A percentile compares a stretch with the other conserved stretches of the same genome.
Conservation (phyloP, 345 rosid genomes). For the Salix udensis region DNA sequence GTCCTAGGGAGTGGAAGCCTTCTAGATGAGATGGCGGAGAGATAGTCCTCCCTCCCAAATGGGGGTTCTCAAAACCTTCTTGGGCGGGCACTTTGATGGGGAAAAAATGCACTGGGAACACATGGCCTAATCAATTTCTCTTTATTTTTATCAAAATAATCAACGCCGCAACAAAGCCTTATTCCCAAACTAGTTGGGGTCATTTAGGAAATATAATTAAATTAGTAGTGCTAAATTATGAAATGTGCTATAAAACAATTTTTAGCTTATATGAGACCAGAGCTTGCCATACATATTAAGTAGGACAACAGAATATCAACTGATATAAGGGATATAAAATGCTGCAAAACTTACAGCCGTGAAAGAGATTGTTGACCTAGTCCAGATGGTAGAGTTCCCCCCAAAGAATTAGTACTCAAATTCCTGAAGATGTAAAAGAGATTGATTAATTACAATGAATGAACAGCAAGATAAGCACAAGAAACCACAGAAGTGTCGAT, state of each 20-base stretch:
- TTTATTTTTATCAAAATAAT: neutral
- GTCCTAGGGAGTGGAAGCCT: neutral
- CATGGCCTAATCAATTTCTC: neutral
- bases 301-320: neutral
- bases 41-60: neutral
- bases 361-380: slow-evolving; percentile 72
- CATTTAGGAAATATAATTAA: neutral
- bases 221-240: neutral
- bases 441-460: neutral
- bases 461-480: neutral
- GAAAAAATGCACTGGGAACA: neutral
- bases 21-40: neutral
- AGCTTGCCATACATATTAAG: neutral
- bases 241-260: neutral
- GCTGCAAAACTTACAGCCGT: slow-evolving; percentile 55
- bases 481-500: neutral
- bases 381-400: slow-evolving; percentile 64
- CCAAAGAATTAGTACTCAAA: slow-evolving; percentile 73
- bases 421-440: slow-evolving; percentile 51
- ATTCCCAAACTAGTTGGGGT: neutral
- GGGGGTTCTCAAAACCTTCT: neutral
- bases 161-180: neutral
- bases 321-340: slow-evolving; percentile 1
- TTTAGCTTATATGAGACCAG: neutral
- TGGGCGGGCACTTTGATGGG: neutral